These are phyloP conservation scores for Pyrus communis DNA, from an alignment of 306 rosid species.

Conservation along the genomic window DNA sequence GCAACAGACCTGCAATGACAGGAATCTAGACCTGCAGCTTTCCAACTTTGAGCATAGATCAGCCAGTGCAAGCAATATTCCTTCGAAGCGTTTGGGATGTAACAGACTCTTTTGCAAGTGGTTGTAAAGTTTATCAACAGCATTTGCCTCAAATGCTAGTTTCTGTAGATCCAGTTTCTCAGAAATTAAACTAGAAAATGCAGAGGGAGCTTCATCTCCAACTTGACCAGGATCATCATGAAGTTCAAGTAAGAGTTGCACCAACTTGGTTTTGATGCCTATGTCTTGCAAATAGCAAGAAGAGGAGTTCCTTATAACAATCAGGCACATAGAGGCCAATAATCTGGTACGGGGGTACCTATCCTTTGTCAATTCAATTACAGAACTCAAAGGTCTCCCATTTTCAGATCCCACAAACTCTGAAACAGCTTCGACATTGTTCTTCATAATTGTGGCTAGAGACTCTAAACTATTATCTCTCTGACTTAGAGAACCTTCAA, in stretches of 20 bases:
- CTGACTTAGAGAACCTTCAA: constrained; percentile 74
- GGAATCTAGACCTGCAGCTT: constrained; percentile 78
- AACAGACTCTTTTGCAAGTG: constrained; percentile 48
- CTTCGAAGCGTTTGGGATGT: constrained; percentile 69
- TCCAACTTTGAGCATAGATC: constrained; percentile 91
- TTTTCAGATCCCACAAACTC: constrained; percentile 54
- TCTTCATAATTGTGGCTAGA: constrained; percentile 54
- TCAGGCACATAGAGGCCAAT: constrained; percentile 75
- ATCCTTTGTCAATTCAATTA: constrained; percentile 68
- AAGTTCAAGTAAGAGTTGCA: constrained; percentile 81
- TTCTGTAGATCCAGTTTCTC: constrained; percentile 78
- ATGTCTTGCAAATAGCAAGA: constrained; percentile 62
- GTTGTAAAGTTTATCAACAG: constrained; percentile 67
- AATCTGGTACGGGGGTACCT: constrained; percentile 71
- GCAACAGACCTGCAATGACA: constrained; percentile 68
- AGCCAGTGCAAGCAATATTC: constrained; percentile 68
- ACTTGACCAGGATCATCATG: constrained; percentile 83
- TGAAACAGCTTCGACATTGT: constrained; percentile 57
- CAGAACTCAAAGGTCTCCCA: constrained; percentile 55
- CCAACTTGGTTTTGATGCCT: constrained; percentile 72
- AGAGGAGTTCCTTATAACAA: constrained; percentile 71
- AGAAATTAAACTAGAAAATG: constrained; percentile 61
- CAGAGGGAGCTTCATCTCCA: constrained; percentile 87
- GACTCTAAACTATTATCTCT: constrained; percentile 91
- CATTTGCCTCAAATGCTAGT: constrained; percentile 89